Percentiles rank a stretch among this genome's conserved stretches.
phyloP scores from a whole-genome alignment of 2,329 filamentous ascomycete genomes.

The Piedraia hortae region DNA sequence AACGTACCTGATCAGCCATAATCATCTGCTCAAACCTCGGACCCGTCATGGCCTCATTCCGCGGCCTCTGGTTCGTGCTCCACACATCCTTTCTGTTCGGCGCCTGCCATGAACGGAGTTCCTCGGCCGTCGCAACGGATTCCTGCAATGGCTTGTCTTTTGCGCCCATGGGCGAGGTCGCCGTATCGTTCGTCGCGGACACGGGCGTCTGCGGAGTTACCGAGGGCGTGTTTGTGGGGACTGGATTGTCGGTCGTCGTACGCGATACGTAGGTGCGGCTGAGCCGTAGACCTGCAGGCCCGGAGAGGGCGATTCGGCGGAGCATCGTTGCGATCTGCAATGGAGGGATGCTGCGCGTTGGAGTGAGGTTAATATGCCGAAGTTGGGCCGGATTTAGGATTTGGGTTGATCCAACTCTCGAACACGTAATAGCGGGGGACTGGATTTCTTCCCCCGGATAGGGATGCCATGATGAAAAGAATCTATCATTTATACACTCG shows the following conservation, averaged over 20 bases:
- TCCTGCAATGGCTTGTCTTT: slow-evolving; percentile 29
- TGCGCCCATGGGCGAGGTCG: slow-evolving; percentile 22
- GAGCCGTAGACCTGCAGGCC: slow-evolving; percentile 1
- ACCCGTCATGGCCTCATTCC: slow-evolving; percentile 65
- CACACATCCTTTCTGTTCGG: slow-evolving; percentile 63
- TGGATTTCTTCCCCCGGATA: no score
- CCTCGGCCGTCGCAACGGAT: slow-evolving; percentile 25
- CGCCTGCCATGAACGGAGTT: slow-evolving; percentile 40
- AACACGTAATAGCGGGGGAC: no score
- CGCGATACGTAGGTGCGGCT: slow-evolving; percentile 3
- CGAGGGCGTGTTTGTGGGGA: slow-evolving; percentile 38
- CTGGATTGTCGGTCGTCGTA: slow-evolving; percentile 14
- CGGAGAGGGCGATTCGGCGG: no score
- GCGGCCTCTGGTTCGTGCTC: slow-evolving; percentile 62
- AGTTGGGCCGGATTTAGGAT: no score
- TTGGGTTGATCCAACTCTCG: no score
- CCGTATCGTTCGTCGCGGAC: slow-evolving; percentile 32
- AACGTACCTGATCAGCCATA: slow-evolving; percentile 64
- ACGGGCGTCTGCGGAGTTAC: slow-evolving; percentile 20
- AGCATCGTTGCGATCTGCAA: no score
- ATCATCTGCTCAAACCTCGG: slow-evolving; percentile 95
- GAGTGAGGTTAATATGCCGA: no score
- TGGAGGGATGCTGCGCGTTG: no score
- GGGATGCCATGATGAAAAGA: no score
- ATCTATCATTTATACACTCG: no score